Evolutionary conservation across 2,329 filamentous ascomycete genomes (phyloP), one percentile per base, ranked within the genome.

Genomic region (Biscogniauxia mediterranea): DNA sequence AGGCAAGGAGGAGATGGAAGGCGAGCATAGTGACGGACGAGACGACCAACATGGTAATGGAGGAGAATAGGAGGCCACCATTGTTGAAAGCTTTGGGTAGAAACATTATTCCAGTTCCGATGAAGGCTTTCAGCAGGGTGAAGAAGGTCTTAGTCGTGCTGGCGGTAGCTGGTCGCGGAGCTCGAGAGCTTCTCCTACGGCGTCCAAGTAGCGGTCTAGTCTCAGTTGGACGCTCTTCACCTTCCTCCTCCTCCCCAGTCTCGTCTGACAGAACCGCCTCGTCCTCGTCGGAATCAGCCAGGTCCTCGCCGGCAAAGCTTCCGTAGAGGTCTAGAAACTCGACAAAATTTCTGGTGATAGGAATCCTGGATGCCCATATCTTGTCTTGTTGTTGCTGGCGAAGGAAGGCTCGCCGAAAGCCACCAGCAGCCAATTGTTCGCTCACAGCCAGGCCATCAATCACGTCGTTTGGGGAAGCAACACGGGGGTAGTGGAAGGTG

Each of bases 31-130:
- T 90, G 66, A 92, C 76, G 20, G 83, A 71, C 1, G 90, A 87
- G 2, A 92, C 84, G 9, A 79, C 76, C 53, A 92, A 75, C 66
- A 93, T 82, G 0, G 88, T 87, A 55, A 91, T 75, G 0, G 86
- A 88, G 0, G 89, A 92, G 71, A 93, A 93, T 11, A 92, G 78
- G 56, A 93, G 87, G 23, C 90, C 90, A 42, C 90, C 90, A 66
- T 93, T 93, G 70, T 86, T 85, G 76, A 75, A 93, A 0, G 90
- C 90, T 71, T 91, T 92, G 54, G 90, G 90, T 52, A 93, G 74
- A 70, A 93, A 93, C 86, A 93, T 91, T 73, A 93, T 92, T 63
- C 90, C 90, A 0, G 90, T 93, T 54, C 90, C 90, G 57, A 93
- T 84, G 69, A 93, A 93, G 1, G 90, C 89, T 74, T 93, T 93